Evolutionary conservation across 805 yeast genomes (phyloP).

Genomic region (Sugiyamaella lignohabitans): DNA sequence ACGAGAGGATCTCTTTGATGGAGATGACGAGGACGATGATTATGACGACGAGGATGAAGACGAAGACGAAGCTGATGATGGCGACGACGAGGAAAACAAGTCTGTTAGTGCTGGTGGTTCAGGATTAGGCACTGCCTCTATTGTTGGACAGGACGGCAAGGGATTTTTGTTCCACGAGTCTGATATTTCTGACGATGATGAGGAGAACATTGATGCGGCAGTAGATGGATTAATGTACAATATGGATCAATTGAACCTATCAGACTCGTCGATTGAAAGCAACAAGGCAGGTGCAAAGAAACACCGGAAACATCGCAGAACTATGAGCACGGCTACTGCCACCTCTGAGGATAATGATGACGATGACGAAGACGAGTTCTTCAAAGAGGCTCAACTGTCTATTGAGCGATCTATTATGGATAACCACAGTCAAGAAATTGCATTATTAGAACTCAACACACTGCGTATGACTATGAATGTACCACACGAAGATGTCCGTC

Average conservation of each 20-base stretch:
- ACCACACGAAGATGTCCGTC: conserved; percentile 84
- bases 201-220: conserved; percentile 11
- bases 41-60: conserved; percentile 14
- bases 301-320: conserved; percentile 20
- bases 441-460: conserved; percentile 85
- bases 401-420: conserved; percentile 87
- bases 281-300: conserved; percentile 12
- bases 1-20: conserved; percentile 13
- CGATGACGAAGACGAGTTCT: conserved; percentile 69
- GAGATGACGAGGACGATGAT: conserved; percentile 16
- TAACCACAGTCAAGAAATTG: conserved; percentile 90
- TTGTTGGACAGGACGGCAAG: conserved; percentile 39
- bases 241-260: conserved; percentile 28
- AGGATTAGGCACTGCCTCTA: neutral
- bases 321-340: conserved; percentile 26
- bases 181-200: conserved; percentile 17
- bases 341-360: conserved; percentile 44
- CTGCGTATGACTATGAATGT: conserved; percentile 97
- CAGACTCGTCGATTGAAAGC: conserved; percentile 28
- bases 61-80: conserved; percentile 3
- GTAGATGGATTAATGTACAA: conserved; percentile 22
- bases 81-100: neutral
- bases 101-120: neutral
- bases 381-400: conserved; percentile 87
- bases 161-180: conserved; percentile 23